Evolutionary conservation across 768 basidiomycete species (phyloP), one percentile per base, ranked within the genome.

Genomic region (Lactifluus volemus): DNA sequence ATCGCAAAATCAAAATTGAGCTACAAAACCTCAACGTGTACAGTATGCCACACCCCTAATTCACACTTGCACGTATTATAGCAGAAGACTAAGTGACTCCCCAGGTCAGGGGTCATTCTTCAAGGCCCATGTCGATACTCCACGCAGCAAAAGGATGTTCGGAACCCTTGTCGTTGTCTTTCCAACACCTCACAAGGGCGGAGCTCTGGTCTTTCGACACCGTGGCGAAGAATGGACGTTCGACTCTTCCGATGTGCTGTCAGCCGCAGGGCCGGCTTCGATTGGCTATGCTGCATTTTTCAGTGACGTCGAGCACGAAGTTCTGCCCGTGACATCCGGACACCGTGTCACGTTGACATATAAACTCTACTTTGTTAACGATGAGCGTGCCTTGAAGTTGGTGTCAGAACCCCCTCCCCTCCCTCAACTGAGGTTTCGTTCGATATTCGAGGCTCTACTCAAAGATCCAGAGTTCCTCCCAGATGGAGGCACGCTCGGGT

Each of bases 111-210:
- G 71, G 11, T 74, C 74, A 0, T 81, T 79, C 66, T 82, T 81
- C 73, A 80, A 79, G 63, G 44, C 76, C 0, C 81, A 81, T 63
- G 72, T 76, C 45, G 82, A 81, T 59, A 80, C 80, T 0, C 79
- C 78, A 5, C 75, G 76, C 8, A 66, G 70, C 8, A 70, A 72
- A 8, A 64, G 65, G 30, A 81, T 82, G 76, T 77, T 84, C 44
- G 81, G 78, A 1, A 81, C 81, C 1, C 73, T 84, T 9, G 76
- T 82, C 1, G 64, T 82, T 38, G 73, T 79, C n/a, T 74, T 81
- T 53, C 81, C 81, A 7, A 77, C 76, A 0, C 34, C 65, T 0
- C 76, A 82, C 63, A 70, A 77, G 55, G 81, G 80, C 1, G 82
- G 80, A 3, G 67, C 69, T 15, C 72, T 79, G 15, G 52, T 72